These are phyloP conservation scores for Boletus fagicola DNA, from an alignment of 768 basidiomycete genomes.

Conservation along the genomic window DNA sequence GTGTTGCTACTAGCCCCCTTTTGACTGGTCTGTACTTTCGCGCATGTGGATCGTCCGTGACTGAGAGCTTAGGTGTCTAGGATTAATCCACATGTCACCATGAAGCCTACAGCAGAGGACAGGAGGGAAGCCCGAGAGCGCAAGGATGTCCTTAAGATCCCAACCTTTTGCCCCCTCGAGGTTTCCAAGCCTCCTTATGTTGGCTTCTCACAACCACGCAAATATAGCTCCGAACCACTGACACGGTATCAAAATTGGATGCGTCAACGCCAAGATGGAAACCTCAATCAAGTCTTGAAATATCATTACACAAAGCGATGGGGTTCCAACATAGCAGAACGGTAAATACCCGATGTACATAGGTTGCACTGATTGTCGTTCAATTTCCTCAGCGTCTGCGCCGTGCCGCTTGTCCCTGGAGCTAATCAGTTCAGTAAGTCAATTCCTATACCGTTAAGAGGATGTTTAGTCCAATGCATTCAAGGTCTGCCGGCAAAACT, in stretches of 20 bases:
- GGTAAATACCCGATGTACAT: conserved; percentile 35
- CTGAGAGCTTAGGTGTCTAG: conserved; percentile 32
- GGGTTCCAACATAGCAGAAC: conserved; percentile 45
- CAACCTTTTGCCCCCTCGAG: conserved; percentile 41
- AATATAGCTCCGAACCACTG: conserved; percentile 44
- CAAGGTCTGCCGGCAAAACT: conserved; percentile 45
- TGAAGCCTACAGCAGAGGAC: conserved; percentile 36
- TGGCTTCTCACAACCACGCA: conserved; percentile 47
- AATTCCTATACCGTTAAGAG: not conserved
- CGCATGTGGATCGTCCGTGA: not conserved
- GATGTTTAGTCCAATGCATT: not conserved
- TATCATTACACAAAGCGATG: conserved; percentile 59
- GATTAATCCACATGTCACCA: conserved; percentile 53
- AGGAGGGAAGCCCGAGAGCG: conserved; percentile 37
- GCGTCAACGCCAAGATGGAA: conserved; percentile 27
- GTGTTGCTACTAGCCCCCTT: conserved; percentile 46
- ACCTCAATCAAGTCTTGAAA: conserved; percentile 34
- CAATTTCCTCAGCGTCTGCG: conserved; percentile 41
- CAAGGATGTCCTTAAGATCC: conserved; percentile 39
- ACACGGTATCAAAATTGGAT: conserved; percentile 43
- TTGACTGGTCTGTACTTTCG: conserved; percentile 56
- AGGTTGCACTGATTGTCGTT: not conserved
- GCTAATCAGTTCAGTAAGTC: conserved; percentile 52
- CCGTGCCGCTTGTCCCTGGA: conserved; percentile 49
- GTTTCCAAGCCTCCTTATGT: conserved; percentile 24